Conservation (phyloP, 495 filamentous ascomycete species). For the Podospora pseudopauciseta region DNA sequence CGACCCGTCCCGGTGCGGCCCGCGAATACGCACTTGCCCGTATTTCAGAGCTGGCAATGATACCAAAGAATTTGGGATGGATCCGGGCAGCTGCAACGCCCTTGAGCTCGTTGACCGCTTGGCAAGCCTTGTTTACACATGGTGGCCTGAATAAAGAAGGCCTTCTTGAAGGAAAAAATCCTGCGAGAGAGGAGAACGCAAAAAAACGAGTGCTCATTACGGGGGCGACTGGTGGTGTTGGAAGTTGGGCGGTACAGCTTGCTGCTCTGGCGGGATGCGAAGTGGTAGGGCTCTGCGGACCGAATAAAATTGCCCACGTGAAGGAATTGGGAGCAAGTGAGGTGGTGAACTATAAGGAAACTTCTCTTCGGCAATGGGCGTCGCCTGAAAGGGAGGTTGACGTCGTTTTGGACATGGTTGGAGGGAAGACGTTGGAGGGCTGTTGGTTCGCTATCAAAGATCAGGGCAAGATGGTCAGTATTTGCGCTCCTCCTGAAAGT, state of each 20-base stretch:
- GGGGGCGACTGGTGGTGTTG: slow-evolving; percentile 59
- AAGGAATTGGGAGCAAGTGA: slow-evolving; percentile 60
- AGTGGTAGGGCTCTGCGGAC: slow-evolving; percentile 58
- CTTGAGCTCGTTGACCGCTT: slow-evolving; percentile 60
- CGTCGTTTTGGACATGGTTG: slow-evolving; percentile 63
- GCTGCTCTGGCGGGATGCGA: slow-evolving; percentile 49
- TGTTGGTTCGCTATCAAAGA: slow-evolving; percentile 59
- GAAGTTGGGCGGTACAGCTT: slow-evolving; percentile 56
- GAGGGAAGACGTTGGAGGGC: slow-evolving; percentile 42
- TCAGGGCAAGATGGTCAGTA: slow-evolving; percentile 44
- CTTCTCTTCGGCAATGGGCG: slow-evolving; percentile 45
- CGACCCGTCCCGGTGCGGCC: slow-evolving; percentile 50
- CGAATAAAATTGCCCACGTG: slow-evolving; percentile 53
- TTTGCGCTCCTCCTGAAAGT: slow-evolving; percentile 47
- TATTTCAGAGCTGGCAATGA: slow-evolving; percentile 33
- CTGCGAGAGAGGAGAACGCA: slow-evolving; percentile 49
- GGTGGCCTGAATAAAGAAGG: slow-evolving; percentile 26
- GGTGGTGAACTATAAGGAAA: slow-evolving; percentile 63
- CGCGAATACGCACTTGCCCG: slow-evolving; percentile 51
- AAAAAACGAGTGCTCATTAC: slow-evolving; percentile 60
- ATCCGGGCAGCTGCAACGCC: slow-evolving; percentile 54
- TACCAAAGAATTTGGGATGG: slow-evolving; percentile 53
- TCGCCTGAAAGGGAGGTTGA: slow-evolving; percentile 52
- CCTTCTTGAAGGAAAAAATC: slow-evolving; percentile 25
- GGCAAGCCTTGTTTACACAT: slow-evolving; percentile 54